Percentiles rank a stretch among this genome's conserved stretches.
Conservation (phyloP, 2,329 filamentous ascomycete species). For the Ascochyta fabae region DNA sequence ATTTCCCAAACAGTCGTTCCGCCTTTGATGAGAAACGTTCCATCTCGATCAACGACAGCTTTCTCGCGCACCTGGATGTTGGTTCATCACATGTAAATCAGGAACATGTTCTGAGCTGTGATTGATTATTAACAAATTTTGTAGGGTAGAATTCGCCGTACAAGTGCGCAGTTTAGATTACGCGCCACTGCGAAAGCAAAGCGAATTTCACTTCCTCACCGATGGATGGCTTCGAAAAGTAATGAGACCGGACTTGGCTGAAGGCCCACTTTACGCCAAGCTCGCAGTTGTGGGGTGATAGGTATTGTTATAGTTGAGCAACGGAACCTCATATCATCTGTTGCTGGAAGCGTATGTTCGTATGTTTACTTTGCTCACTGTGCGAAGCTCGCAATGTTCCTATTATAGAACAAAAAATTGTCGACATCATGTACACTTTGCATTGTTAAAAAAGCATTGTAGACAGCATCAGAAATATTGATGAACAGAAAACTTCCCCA, state of each 20-base stretch:
- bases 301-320: neutral
- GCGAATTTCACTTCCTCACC: slow-evolving; percentile 31
- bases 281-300: neutral
- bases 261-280: neutral
- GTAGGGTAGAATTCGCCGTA: slow-evolving; percentile 32
- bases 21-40: slow-evolving; percentile 41
- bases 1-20: slow-evolving; percentile 25
- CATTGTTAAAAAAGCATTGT: neutral
- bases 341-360: neutral
- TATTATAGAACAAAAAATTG: neutral
- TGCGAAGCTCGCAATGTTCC: neutral
- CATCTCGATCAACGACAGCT: slow-evolving; percentile 22
- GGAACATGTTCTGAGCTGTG: neutral
- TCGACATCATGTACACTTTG: neutral
- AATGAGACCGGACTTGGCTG: neutral
- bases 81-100: slow-evolving; percentile 20
- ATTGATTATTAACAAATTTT: neutral
- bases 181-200: slow-evolving; percentile 31
- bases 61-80: slow-evolving; percentile 26
- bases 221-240: slow-evolving; percentile 18
- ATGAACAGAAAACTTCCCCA: neutral
- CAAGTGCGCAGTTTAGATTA: slow-evolving; percentile 31
- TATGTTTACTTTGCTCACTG: neutral
- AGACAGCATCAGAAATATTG: neutral
- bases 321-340: neutral